Evolutionary conservation across 371 early-diverging fungal genomes (phyloP), one percentile per base, ranked within the genome.

Genomic region (Blakeslea trispora): DNA sequence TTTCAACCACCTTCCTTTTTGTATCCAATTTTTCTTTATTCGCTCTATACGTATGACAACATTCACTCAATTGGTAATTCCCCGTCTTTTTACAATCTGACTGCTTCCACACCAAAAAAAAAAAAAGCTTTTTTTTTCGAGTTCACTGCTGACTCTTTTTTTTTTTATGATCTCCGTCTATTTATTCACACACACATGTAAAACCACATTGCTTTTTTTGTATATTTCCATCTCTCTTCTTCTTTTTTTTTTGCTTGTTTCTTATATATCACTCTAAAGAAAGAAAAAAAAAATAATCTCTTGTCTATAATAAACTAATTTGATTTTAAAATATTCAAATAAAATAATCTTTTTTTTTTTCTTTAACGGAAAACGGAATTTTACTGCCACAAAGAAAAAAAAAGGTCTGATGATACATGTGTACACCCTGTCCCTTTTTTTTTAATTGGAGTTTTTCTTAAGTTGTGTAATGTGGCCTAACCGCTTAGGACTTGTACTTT

Each of bases 381-480:
- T 7, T 35, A 32, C 18, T 35, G 10, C 24, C 21, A n/a, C n/a
- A n/a, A n/a, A n/a, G n/a, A n/a, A n/a, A 15, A n/a, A 21, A 50
- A 14, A 35, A 6, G 47, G 60, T 59, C 60, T 53, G 40, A 23
- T 59, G 60, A 53, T 53, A 19, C 18, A 31, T 48, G 14, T 37
- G 28, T 28, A 28, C 28, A 28, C 7, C 28, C 10, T 18, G 9
- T 43, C 34, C 18, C 45, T 40, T 18, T 24, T n/a, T n/a, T 28
- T 37, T 23, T 19, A 18, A 44, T 19, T 40, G 39, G 17, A 52
- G 42, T 42, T 17, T 28, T 31, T 28, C 17, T 5, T 28, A 21
- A 15, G 17, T 22, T 48, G 53, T 59, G 54, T 53, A 59, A 59
- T 59, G 53, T 59, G 60, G 60, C 37, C 60, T 59, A 59, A 59